A percentile compares a stretch with the other conserved stretches of the same genome.
These are phyloP conservation scores for Apiospora sp. DNA, from an alignment of 2,329 filamentous ascomycete genomes.

Conservation along the genomic window DNA sequence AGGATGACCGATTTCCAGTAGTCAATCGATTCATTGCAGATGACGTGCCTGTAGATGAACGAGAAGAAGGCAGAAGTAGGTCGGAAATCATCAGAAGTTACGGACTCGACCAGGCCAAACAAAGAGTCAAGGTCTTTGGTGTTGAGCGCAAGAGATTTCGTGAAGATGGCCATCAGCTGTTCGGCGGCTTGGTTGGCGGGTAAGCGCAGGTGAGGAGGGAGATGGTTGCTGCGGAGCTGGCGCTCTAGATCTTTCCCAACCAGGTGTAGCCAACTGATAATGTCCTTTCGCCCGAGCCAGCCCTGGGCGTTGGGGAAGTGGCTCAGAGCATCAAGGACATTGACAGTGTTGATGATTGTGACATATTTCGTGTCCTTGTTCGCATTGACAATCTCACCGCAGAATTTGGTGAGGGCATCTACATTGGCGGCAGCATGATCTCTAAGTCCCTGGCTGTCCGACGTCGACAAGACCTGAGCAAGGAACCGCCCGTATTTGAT, in stretches of 20 bases:
- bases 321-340: slow-evolving; percentile 82
- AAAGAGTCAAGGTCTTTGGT: slow-evolving; percentile 83
- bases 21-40: slow-evolving; percentile 83
- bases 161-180: slow-evolving; percentile 85
- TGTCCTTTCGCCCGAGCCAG: slow-evolving; percentile 76
- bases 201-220: slow-evolving; percentile 78
- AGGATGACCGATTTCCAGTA: slow-evolving; percentile 85
- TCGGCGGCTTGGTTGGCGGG: slow-evolving; percentile 90
- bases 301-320: slow-evolving; percentile 68
- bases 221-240: slow-evolving; percentile 72
- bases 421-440: slow-evolving; percentile 78
- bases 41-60: slow-evolving; percentile 86
- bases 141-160: slow-evolving; percentile 78
- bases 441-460: slow-evolving; percentile 77
- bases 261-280: slow-evolving; percentile 65
- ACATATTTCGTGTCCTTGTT: slow-evolving; percentile 73
- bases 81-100: slow-evolving; percentile 85
- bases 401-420: slow-evolving; percentile 73
- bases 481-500: slow-evolving; percentile 90
- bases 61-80: slow-evolving; percentile 76
- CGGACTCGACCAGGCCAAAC: slow-evolving; percentile 82
- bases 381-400: slow-evolving; percentile 68
- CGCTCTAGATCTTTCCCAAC: slow-evolving; percentile 82
- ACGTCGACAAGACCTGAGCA: slow-evolving; percentile 82
- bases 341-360: slow-evolving; percentile 86